Percentiles rank a stretch among this genome's conserved stretches.
Conservation (phyloP, 106 monocot genomes). For the Triglochin maritima region DNA sequence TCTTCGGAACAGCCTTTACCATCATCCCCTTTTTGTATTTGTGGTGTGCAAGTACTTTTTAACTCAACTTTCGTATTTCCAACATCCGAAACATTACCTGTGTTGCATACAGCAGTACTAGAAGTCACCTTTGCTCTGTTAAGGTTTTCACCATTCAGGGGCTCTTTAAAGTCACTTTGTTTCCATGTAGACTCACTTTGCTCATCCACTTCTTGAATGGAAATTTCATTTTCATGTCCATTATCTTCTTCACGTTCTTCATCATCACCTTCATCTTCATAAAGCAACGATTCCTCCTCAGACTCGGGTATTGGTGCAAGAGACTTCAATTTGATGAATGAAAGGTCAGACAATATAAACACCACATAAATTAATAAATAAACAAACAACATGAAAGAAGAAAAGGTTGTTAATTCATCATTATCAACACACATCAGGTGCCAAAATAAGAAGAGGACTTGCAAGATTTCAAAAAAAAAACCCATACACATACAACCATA, state of each 20-base stretch:
- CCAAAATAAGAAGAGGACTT: no score
- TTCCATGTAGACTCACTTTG: constrained; percentile 2
- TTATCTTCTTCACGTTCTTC: constrained; percentile 13
- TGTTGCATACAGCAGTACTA: constrained; percentile 3
- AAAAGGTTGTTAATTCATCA: no score
- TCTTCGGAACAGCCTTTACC: background rate
- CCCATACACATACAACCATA: no score
- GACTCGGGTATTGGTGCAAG: constrained; percentile 88
- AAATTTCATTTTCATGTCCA: background rate
- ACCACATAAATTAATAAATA: no score
- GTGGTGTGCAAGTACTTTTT: background rate
- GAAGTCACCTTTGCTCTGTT: background rate
- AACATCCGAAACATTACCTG: constrained; percentile 7
- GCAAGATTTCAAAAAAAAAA: no score
- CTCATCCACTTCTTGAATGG: constrained; percentile 3
- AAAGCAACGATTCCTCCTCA: constrained; percentile 44
- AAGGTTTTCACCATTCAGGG: background rate
- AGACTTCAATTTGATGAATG: constrained; percentile 24
- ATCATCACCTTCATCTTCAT: constrained; percentile 33
- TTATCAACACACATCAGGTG: no score
- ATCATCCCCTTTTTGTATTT: background rate
- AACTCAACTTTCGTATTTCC: background rate
- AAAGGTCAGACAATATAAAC: background rate
- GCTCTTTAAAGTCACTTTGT: background rate
- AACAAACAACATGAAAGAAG: no score